Percentiles rank a stretch among this genome's conserved stretches.
Conservation (phyloP, 768 basidiomycete genomes). For the Dentipellis sp. region DNA sequence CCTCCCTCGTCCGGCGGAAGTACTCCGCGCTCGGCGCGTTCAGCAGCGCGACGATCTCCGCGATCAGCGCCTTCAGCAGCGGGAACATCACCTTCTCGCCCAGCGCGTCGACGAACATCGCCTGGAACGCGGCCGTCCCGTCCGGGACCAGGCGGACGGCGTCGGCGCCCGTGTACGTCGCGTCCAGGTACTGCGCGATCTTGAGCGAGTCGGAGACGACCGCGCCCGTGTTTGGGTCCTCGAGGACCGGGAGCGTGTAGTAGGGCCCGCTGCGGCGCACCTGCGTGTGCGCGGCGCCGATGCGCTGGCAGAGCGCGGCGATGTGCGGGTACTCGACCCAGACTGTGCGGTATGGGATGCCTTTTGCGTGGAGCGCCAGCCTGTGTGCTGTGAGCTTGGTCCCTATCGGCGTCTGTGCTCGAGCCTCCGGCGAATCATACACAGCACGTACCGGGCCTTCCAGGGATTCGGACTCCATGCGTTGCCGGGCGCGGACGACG, state of each 20-base stretch:
- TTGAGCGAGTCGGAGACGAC: slow-evolving; percentile 32
- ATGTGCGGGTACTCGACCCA: slow-evolving; percentile 29
- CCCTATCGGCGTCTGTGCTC: no score
- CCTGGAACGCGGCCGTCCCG: not conserved
- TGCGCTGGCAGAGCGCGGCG: slow-evolving; percentile 15
- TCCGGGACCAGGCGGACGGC: not conserved
- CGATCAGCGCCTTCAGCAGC: not conserved
- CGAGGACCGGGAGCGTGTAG: slow-evolving; percentile 43
- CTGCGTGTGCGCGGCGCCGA: slow-evolving; percentile 18
- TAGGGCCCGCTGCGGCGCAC: slow-evolving; percentile 3
- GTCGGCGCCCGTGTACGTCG: slow-evolving; percentile 36
- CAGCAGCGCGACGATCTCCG: not conserved
- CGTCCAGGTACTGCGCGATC: slow-evolving; percentile 45
- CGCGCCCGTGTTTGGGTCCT: slow-evolving; percentile 32
- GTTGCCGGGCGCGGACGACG: not conserved
- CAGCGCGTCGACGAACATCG: not conserved
- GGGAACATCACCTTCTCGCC: not conserved
- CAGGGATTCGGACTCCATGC: not conserved
- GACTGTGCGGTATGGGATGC: slow-evolving; percentile 23
- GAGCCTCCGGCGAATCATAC: not conserved
- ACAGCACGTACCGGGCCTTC: not conserved
- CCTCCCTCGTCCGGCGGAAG: not conserved
- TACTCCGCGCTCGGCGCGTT: not conserved
- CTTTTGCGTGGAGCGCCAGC: slow-evolving; percentile 23
- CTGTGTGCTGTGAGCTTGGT: slow-evolving; percentile 15